Conservation (phyloP, 345 rosid species). For the Angophora floribunda region DNA sequence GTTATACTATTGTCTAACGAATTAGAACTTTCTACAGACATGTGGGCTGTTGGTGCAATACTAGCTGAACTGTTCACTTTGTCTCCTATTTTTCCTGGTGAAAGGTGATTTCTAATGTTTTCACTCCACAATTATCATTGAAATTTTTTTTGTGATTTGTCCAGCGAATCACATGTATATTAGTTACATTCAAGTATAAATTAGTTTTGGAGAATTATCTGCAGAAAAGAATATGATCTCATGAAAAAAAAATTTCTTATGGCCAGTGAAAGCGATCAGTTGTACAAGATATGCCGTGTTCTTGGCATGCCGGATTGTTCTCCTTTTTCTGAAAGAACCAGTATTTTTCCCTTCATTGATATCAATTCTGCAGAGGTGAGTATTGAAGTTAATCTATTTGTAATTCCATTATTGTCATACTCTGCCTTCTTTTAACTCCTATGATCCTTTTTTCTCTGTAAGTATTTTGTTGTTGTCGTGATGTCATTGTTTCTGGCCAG, state of each 20-base stretch:
- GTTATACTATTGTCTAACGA: neutral
- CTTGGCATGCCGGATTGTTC: slow-evolving; percentile 77
- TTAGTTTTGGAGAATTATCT: neutral
- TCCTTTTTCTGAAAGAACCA: slow-evolving; percentile 64
- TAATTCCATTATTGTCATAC: neutral
- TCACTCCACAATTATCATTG: neutral
- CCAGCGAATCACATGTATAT: neutral
- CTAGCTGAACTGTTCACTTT: slow-evolving; percentile 84
- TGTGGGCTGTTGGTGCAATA: slow-evolving; percentile 99
- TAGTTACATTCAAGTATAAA: neutral
- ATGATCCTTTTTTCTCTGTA: neutral
- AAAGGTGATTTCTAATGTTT: slow-evolving; percentile 35
- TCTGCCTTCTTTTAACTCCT: neutral
- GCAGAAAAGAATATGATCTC: neutral
- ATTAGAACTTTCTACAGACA: slow-evolving; percentile 37
- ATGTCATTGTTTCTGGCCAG: slow-evolving; percentile 18
- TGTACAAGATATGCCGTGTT: slow-evolving; percentile 79
- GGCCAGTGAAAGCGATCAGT: slow-evolving; percentile 36
- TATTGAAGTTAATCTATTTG: neutral
- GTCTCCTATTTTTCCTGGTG: slow-evolving; percentile 91
- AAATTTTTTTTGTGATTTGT: neutral
- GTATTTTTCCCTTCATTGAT: slow-evolving; percentile 51
- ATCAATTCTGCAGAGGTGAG: slow-evolving; percentile 56
- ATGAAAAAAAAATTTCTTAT: neutral
- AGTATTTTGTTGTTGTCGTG: neutral